phyloP scores from a whole-genome alignment of 495 filamentous ascomycete species.

The Echria macrotheca region DNA sequence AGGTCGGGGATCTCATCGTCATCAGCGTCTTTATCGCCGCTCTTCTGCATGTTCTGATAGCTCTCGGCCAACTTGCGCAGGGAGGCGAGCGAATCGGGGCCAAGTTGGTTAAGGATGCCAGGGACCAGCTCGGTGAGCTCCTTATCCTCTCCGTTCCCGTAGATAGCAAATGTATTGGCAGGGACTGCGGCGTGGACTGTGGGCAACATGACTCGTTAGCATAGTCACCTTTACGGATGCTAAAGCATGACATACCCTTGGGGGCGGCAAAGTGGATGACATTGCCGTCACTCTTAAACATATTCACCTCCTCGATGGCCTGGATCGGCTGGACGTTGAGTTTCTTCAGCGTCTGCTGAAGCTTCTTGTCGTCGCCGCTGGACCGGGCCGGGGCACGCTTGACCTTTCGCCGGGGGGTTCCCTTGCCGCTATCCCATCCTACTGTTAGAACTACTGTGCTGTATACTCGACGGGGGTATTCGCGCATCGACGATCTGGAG shows the following conservation, averaged over 20 bases:
- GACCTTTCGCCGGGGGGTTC: constrained; percentile 93
- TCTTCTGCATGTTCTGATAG: constrained; percentile 99
- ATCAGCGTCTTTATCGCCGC: constrained; percentile 74
- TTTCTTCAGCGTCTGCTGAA: constrained; percentile 91
- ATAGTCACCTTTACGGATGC: no score
- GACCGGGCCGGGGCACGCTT: constrained; percentile 93
- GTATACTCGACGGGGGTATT: neutral
- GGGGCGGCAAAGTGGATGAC: constrained; percentile 98
- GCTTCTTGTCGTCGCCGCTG: constrained; percentile 97
- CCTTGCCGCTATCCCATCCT: constrained; percentile 71
- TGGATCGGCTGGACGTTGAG: constrained; percentile 96
- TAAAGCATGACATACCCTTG: constrained; percentile 70
- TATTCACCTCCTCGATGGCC: constrained; percentile 99
- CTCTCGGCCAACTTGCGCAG: constrained; percentile 97
- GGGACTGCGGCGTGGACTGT: constrained; percentile 93
- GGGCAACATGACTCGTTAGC: neutral
- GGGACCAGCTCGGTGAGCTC: constrained; percentile 98
- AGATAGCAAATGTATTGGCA: constrained; percentile 97
- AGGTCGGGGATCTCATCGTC: constrained; percentile 94
- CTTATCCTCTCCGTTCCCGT: constrained; percentile 98
- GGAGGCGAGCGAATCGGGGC: constrained; percentile 94
- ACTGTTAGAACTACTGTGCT: constrained; percentile 26
- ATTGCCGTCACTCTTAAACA: constrained; percentile 99
- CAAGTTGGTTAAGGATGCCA: constrained; percentile 98
- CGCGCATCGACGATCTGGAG: constrained; percentile 1